Base-by-base conservation (phyloP, 2,329 filamentous ascomycete species). In the Beauveria asiatica region DNA sequence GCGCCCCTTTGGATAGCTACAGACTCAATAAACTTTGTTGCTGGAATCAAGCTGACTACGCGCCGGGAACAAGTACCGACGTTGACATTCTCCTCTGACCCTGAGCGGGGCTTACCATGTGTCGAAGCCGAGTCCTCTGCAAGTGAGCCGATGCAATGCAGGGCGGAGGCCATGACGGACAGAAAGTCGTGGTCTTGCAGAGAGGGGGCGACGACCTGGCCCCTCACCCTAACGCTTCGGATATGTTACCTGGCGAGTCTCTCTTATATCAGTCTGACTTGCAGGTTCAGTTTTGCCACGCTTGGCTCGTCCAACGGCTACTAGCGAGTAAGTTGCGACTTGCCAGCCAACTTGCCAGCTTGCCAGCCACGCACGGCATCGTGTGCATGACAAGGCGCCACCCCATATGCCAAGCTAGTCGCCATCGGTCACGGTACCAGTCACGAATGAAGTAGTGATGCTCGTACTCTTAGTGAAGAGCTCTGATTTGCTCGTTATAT, bases 371-470 rank as follows among this genome's bases (percentile, higher is more conserved):
- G 46, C 56, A 58, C 46, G n/a, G 46, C 44, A 21, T 58, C 46
- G 45, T 25, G 42, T 58, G 56, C 46, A 44, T 50, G 56, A 58
- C 46, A 37, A 37, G 23, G 46, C 56, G 56, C 56, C 56, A 58
- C 56, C 33, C 9, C 41, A 42, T 21, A 41, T 51, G 56, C 56
- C 56, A 58, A 58, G 56, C 45, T 58, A 44, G 45, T 51, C 45
- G 37, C 21, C 23, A 58, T 50, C 37, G 56, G 56, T 58, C 56
- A 58, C 56, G 56, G 45, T 51, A 44, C 56, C 56, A 57, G 21
- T n/a, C n/a, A 41, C 44, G 46, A 42, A 51, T 21, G 33, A 51
- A 51, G 56, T 16, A 58, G 37, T 58, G 56, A 44, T 58, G 46
- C 16, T 39, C 37, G 44, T 19, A 42, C 37, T 16, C n/a, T 23